A percentile compares a stretch with the other conserved stretches of the same genome.
Conservation (phyloP, 2,329 filamentous ascomycete species). For the Stromatinia cepivora region DNA sequence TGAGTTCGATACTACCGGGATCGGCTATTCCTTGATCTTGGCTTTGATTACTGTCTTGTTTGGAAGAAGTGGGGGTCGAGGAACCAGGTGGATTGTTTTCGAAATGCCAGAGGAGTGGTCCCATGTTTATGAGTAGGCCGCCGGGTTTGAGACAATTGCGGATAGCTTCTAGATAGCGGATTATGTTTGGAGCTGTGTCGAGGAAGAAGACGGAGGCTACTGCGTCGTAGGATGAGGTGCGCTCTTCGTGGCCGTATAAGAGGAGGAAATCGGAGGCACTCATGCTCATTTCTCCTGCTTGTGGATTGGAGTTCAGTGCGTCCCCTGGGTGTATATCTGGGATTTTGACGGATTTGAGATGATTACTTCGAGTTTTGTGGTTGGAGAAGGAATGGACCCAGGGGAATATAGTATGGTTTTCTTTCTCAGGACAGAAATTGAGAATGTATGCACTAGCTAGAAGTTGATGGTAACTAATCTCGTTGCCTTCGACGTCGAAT, state of each 20-base stretch:
- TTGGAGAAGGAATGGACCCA: conserved; percentile 91
- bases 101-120: conserved; percentile 94
- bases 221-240: conserved; percentile 68
- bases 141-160: conserved; percentile 72
- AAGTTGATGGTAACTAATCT: conserved; percentile 97
- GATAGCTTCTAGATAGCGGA: conserved; percentile 86
- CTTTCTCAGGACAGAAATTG: conserved; percentile 61
- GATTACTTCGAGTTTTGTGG: conserved; percentile 69
- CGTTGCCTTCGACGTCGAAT: conserved; percentile 80
- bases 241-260: conserved; percentile 68
- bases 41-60: conserved; percentile 46
- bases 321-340: conserved; percentile 77
- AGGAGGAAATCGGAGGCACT: conserved; percentile 88
- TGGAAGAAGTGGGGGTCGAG: conserved; percentile 27
- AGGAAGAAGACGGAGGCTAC: conserved; percentile 94
- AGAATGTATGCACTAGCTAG: conserved; percentile 77
- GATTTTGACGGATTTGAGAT: conserved; percentile 70
- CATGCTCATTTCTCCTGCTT: conserved; percentile 79
- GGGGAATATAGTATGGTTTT: conserved; percentile 74
- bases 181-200: conserved; percentile 91
- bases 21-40: conserved; percentile 71
- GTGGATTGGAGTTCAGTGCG: conserved; percentile 46
- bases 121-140: conserved; percentile 85
- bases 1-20: conserved; percentile 86
- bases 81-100: conserved; percentile 68